Conservation (phyloP, 129 eudicot species). For the Escallonia rubra region DNA sequence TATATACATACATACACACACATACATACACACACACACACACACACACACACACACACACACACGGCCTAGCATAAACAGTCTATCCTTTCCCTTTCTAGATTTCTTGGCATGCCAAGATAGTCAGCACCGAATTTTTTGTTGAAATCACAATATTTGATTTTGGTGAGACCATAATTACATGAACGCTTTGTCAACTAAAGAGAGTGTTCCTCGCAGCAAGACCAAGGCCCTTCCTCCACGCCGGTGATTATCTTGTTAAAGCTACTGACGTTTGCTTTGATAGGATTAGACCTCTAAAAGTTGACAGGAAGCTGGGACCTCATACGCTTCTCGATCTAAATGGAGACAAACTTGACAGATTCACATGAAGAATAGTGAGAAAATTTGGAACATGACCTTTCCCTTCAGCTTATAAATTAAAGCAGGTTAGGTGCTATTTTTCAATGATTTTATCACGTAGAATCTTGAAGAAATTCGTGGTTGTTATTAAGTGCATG, state of each 20-base stretch:
- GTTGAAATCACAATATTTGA: neutral
- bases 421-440: too few species aligned
- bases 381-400: neutral
- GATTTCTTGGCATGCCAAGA: too few species aligned
- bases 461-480: too few species aligned
- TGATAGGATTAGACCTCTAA: neutral
- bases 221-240: slow-evolving; percentile 4
- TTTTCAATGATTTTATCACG: too few species aligned
- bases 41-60: too few species aligned
- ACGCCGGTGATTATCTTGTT: neutral
- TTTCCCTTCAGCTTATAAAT: neutral
- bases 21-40: too few species aligned
- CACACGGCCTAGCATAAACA: too few species aligned
- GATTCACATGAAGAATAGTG: slow-evolving; percentile 4
- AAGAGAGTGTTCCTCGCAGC: neutral
- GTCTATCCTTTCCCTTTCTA: too few species aligned
- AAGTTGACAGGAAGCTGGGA: neutral
- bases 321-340: neutral
- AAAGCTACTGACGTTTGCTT: neutral
- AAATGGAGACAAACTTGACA: neutral
- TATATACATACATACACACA: too few species aligned
- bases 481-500: too few species aligned
- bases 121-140: too few species aligned
- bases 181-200: neutral
- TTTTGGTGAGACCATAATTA: neutral